Evolutionary conservation across 177 flowering plant genomes (phyloP), one percentile per base, ranked within the genome.

Genomic region (Vitis hybrid): DNA sequence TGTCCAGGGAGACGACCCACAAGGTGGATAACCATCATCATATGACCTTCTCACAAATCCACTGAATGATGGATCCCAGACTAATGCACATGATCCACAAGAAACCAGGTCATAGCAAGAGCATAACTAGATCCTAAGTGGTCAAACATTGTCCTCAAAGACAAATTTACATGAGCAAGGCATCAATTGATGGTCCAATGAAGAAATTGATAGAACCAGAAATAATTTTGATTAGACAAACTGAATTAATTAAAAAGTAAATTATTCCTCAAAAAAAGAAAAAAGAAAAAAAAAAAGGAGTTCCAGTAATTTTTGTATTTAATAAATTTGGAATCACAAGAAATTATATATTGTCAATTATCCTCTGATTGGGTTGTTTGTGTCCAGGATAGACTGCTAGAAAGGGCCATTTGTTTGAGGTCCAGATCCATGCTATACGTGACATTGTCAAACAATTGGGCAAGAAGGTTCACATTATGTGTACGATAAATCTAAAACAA

Each of bases 401-500:
- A 6, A 15, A 3, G 18, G 6, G 48, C 32, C 20, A 49, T 64
- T 21, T 15, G 50, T 64, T 49, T 18, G 21, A 4, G 53, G 55
- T 6, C 48, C 9, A 18, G 13, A 20, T 49, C 24, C 54, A 50
- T 9, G 2, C 11, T 9, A 15, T 2, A 13, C 1, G 52, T 49
- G n/a, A 64, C 21, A 21, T 15, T 18, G 66, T 49, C 1, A 1
- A 49, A 30, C 18, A 49, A n/a, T 18, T 64, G 54, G 66, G 9
- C 13, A 14, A 8, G 50, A 24, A 64, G 63, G 54, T 71, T 49
- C 30, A 20, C 24, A 54, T 21, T 54, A 61, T 61, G 53, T 51
- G 60, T 11, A 62, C 18, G 11, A 30, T 6, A 48, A 60, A 69
- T 24, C 73, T 46, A 64, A 65, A 49, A 58, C 41, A 50, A 58